Evolutionary conservation across 2,329 filamentous ascomycete genomes (phyloP).

Genomic region (Nemania serpens): DNA sequence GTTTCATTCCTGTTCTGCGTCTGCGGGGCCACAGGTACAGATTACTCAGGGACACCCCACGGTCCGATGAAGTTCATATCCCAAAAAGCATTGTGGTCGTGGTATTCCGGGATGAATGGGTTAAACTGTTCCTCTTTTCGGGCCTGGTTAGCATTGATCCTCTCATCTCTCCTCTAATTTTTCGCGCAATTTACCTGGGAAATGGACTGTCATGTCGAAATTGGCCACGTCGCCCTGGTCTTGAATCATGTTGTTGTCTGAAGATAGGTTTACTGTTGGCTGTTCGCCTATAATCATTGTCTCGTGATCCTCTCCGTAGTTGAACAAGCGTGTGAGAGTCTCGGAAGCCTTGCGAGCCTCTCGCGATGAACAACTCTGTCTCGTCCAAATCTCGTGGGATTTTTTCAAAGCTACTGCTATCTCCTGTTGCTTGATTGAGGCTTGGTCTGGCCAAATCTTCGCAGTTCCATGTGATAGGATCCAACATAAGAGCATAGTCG

Average conservation of each 20-base stretch:
- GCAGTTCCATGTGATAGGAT: constrained; percentile 11
- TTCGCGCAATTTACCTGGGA: too few species aligned
- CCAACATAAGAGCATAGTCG: constrained; percentile 15
- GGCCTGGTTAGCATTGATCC: constrained; percentile 8
- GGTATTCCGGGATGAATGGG: background rate
- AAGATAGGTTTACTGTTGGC: background rate
- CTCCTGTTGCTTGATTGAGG: background rate
- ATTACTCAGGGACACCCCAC: too few species aligned
- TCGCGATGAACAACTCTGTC: constrained; percentile 10
- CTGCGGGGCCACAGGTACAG: too few species aligned
- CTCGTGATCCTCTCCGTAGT: background rate
- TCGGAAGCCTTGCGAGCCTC: constrained; percentile 14
- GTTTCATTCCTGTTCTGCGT: too few species aligned
- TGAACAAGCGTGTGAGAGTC: constrained; percentile 8
- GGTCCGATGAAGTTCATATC: constrained; percentile 11
- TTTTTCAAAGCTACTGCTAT: constrained; percentile 5
- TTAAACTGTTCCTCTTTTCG: background rate
- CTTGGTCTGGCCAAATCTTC: constrained; percentile 9
- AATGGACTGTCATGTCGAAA: too few species aligned
- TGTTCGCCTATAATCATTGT: background rate
- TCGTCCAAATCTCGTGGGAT: constrained; percentile 7
- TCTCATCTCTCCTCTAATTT: too few species aligned
- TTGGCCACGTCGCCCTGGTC: too few species aligned
- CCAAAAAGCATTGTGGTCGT: constrained; percentile 1
- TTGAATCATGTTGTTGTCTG: too few species aligned